Evolutionary conservation across 1,284 basidiomycete species (phyloP).

Genomic region (Heterobasidion occidentale): DNA sequence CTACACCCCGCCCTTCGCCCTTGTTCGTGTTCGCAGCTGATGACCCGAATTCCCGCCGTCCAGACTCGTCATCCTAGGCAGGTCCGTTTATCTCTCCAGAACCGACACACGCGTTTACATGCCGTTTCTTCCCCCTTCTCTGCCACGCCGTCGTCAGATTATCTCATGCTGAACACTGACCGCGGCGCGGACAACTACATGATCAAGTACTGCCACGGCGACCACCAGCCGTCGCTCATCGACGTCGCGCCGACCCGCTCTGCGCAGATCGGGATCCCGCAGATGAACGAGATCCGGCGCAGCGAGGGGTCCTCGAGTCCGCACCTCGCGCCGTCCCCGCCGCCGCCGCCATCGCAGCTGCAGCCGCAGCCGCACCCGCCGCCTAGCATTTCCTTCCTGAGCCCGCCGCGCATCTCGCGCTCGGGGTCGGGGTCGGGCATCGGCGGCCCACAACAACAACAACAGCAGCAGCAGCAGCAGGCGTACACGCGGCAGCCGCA

Average conservation of each 20-base stretch:
- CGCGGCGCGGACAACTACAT: conserved; percentile 82
- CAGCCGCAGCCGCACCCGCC: conserved; percentile 24
- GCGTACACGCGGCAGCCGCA: conserved; percentile 30
- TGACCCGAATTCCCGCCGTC: background rate
- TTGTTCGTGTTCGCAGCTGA: background rate
- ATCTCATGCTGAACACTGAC: conserved; percentile 85
- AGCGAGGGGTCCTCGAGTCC: conserved; percentile 13
- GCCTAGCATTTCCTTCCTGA: conserved; percentile 25
- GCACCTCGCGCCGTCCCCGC: conserved; percentile 10
- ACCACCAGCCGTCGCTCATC: conserved; percentile 65
- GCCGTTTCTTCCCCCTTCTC: too few species aligned
- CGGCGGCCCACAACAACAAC: conserved; percentile 7
- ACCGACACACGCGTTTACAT: background rate
- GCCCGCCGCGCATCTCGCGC: conserved; percentile 5
- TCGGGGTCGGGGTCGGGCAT: background rate
- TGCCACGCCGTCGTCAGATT: conserved; percentile 39
- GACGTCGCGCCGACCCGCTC: conserved; percentile 71
- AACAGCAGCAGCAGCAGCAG: conserved; percentile 14
- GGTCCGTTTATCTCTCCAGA: conserved; percentile 1
- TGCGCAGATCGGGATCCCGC: conserved; percentile 40
- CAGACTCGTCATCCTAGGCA: conserved; percentile 78
- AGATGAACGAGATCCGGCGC: conserved; percentile 58
- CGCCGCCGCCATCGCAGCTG: background rate
- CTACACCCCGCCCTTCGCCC: conserved; percentile 3
- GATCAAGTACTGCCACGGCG: conserved; percentile 79